A percentile compares a stretch with the other conserved stretches of the same genome.
Evolutionary conservation across 1,139 yeast species (phyloP).

Genomic region (Candida frijolesensis): DNA sequence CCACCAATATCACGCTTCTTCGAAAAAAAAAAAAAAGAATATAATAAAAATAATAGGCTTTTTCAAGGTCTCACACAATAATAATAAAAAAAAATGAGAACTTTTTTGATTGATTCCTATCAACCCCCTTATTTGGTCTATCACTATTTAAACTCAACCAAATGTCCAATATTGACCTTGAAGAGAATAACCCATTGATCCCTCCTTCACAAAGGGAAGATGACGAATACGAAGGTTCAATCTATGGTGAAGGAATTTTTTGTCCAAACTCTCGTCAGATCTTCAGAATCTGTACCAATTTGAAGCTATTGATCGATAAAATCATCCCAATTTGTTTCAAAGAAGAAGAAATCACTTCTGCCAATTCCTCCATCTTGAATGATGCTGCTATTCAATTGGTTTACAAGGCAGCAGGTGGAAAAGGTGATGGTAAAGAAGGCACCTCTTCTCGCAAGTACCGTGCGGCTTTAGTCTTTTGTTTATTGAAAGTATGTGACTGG

Average conservation of each 20-base stretch:
- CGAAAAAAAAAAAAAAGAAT: no score
- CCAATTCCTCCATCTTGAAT: slow-evolving; percentile 66
- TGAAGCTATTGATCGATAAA: slow-evolving; percentile 71
- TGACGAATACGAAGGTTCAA: slow-evolving; percentile 14
- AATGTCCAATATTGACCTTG: slow-evolving; percentile 12
- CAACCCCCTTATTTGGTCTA: not conserved
- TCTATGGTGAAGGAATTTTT: slow-evolving; percentile 15
- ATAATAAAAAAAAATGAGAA: no score
- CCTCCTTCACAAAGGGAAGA: slow-evolving; percentile 13
- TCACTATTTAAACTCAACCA: not conserved
- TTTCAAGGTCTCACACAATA: no score
- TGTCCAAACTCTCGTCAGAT: slow-evolving; percentile 71
- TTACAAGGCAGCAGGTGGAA: slow-evolving; percentile 80
- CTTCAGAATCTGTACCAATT: slow-evolving; percentile 70
- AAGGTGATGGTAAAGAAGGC: slow-evolving; percentile 59
- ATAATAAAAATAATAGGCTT: no score
- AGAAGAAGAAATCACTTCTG: slow-evolving; percentile 49
- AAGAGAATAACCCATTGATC: slow-evolving; percentile 15
- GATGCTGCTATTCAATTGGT: slow-evolving; percentile 60
- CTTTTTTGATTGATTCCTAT: not conserved
- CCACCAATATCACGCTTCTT: no score
- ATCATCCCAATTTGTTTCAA: slow-evolving; percentile 67
- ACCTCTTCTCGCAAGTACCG: slow-evolving; percentile 64
- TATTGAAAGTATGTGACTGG: slow-evolving; percentile 80
- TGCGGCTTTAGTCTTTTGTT: slow-evolving; percentile 66